These are phyloP conservation scores for Cerrena zonata DNA, from an alignment of 1,284 basidiomycete species.

Conservation along the genomic window DNA sequence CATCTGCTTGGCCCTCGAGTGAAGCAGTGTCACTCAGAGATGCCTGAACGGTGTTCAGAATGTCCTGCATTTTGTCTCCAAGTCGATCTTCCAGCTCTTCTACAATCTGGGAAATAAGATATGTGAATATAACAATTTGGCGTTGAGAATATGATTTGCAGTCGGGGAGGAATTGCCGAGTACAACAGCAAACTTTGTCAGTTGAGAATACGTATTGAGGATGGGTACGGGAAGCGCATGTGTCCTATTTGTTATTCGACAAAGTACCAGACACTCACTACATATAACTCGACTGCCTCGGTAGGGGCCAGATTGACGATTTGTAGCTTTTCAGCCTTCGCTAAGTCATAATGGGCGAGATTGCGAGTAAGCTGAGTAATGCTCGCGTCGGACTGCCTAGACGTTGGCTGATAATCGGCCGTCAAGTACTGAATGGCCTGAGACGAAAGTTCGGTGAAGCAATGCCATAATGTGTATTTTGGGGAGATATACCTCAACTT, in stretches of 20 bases:
- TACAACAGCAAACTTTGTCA: no score
- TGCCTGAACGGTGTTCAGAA: constrained; percentile 54
- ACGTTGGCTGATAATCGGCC: constrained; percentile 65
- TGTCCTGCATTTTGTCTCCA: constrained; percentile 63
- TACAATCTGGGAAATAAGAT: constrained; percentile 58
- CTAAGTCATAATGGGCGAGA: constrained; percentile 68
- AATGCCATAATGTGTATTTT: neutral
- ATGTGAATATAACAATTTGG: no score
- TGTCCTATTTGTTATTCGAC: no score
- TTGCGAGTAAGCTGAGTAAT: constrained; percentile 63
- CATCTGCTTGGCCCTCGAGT: neutral
- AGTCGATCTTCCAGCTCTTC: constrained; percentile 86
- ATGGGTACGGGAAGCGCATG: no score
- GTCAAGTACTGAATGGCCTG: constrained; percentile 82
- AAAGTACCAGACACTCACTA: constrained; percentile 68
- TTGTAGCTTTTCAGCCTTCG: constrained; percentile 88
- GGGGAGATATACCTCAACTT: constrained; percentile 66
- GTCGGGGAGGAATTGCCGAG: no score
- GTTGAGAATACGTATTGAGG: no score
- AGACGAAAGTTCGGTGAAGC: no score
- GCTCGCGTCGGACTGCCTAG: constrained; percentile 58
- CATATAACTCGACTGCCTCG: constrained; percentile 81
- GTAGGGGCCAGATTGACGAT: constrained; percentile 84
- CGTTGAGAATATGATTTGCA: no score
- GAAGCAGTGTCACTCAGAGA: constrained; percentile 35